Evolutionary conservation across 257 asterid species (phyloP).

Genomic region (Cruciata laevipes): DNA sequence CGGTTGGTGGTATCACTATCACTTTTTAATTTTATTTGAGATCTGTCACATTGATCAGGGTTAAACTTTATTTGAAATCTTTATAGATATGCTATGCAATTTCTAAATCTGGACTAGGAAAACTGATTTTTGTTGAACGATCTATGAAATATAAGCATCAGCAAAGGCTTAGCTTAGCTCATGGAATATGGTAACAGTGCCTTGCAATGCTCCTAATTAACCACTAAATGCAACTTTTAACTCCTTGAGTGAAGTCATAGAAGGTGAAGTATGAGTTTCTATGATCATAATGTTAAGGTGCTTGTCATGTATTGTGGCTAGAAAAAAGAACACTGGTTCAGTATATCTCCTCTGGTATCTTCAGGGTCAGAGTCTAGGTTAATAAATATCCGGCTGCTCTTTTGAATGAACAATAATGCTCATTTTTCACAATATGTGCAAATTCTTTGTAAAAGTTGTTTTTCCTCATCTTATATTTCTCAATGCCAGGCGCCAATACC

Average conservation of each 20-base stretch:
- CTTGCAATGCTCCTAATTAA: neutral
- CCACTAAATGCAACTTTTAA: neutral
- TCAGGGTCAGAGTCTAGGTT: neutral
- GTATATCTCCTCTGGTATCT: neutral
- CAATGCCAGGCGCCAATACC: slow-evolving; percentile 81
- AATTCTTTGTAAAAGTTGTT: neutral
- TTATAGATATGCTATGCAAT: neutral
- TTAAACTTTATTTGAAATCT: neutral
- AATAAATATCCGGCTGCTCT: neutral
- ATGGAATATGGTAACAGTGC: neutral
- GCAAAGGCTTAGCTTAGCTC: neutral
- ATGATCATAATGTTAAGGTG: neutral
- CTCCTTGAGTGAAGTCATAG: neutral
- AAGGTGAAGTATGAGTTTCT: neutral
- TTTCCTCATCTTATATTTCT: slow-evolving; percentile 10
- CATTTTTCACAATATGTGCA: neutral
- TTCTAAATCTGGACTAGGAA: slow-evolving; percentile 3
- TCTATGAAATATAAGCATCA: neutral
- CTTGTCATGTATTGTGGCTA: neutral
- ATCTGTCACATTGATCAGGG: neutral
- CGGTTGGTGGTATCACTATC: slow-evolving; percentile 7
- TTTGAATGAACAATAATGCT: neutral
- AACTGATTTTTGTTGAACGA: neutral
- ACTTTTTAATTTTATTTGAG: neutral
- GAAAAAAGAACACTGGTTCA: neutral